Conservation (phyloP, 1,284 basidiomycete species). For the Hypsizygus ulmarius region DNA sequence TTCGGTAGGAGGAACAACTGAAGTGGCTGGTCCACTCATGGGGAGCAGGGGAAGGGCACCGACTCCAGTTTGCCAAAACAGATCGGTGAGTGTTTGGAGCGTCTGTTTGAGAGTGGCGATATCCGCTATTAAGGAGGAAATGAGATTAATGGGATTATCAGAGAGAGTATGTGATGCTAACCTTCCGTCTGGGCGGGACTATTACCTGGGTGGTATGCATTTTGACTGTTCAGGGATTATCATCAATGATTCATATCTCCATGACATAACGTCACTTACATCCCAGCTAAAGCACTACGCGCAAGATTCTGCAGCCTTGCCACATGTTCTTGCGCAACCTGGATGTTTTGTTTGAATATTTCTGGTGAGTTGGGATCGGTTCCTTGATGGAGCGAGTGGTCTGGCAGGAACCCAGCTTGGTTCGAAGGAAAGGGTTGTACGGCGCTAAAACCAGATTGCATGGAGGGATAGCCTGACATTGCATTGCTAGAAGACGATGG, state of each 20-base stretch:
- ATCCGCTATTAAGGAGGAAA: conserved; percentile 31
- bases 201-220: conserved; percentile 49
- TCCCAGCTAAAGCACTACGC: conserved; percentile 42
- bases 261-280: conserved; percentile 37
- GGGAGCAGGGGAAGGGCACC: conserved; percentile 24
- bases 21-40: conserved; percentile 14
- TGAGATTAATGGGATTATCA: neutral
- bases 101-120: conserved; percentile 45
- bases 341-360: conserved; percentile 53
- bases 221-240: conserved; percentile 36
- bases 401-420: conserved; percentile 13
- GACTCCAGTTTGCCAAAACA: conserved; percentile 43
- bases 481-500: conserved; percentile 2
- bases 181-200: conserved; percentile 49
- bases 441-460: conserved; percentile 6
- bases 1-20: conserved; percentile 28
- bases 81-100: conserved; percentile 40
- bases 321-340: conserved; percentile 43
- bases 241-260: neutral
- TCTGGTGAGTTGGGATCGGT: conserved; percentile 53
- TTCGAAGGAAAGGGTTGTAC: conserved; percentile 13
- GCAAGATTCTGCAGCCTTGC: conserved; percentile 43
- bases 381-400: conserved; percentile 24
- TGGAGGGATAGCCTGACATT: conserved; percentile 5
- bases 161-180: conserved; percentile 20